Conservation (phyloP, 163 green algal genomes). For the Scenedesmus sp. region DNA sequence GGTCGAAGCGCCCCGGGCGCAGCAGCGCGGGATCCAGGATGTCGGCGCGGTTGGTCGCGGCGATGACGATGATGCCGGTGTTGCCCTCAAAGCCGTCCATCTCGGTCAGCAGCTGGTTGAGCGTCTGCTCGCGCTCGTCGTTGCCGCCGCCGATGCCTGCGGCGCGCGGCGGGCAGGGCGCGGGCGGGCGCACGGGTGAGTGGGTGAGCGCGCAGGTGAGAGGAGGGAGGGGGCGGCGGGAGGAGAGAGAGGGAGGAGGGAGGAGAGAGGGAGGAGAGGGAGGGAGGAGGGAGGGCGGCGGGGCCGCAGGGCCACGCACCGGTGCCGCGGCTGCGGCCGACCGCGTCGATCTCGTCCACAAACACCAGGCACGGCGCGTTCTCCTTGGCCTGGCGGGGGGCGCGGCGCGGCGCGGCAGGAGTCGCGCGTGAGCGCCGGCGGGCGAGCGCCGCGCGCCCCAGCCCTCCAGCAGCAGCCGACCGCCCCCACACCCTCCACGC, state of each 20-base stretch:
- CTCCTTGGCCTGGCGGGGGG: no score
- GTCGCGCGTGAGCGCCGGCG: not conserved
- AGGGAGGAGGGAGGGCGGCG: no score
- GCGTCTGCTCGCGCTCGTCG: conserved; percentile 99
- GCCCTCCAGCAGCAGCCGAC: not conserved
- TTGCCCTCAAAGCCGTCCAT: conserved; percentile 94
- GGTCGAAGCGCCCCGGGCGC: conserved; percentile 94
- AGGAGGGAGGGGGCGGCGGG: no score
- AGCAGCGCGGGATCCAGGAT: conserved; percentile 97
- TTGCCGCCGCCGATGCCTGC: conserved; percentile 93
- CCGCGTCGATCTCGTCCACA: conserved; percentile 99
- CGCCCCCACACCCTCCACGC: no score
- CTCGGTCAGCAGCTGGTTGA: conserved; percentile 99
- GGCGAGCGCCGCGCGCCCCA: not conserved
- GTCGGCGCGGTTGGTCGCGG: conserved; percentile 97
- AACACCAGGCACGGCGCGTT: conserved; percentile 99
- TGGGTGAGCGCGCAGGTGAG: no score
- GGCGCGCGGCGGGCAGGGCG: not conserved
- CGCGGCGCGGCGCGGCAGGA: no score
- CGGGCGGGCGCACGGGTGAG: no score
- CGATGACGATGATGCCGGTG: conserved; percentile 92
- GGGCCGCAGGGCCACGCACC: conserved; percentile 59
- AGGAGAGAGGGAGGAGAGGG: no score
- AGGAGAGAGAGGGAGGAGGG: no score
- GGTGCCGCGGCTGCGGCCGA: conserved; percentile 93